Evolutionary conservation across 2,329 filamentous ascomycete genomes (phyloP).

Genomic region (Paraphoma chrysanthemicola): DNA sequence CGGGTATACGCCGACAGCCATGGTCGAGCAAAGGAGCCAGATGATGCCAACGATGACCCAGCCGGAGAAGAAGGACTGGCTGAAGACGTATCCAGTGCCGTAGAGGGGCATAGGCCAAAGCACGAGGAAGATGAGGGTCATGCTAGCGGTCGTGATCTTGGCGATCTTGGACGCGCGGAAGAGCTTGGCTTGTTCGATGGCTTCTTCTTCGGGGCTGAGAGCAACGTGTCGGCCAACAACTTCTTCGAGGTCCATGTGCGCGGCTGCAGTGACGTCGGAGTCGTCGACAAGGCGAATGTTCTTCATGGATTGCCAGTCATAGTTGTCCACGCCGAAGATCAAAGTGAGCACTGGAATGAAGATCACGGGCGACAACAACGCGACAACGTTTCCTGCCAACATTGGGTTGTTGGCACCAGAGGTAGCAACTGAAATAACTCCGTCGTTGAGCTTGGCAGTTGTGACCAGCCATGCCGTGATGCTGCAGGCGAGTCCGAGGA

Average conservation of each 20-base stretch:
- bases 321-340: slow-evolving; percentile 74
- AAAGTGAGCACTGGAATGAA: slow-evolving; percentile 78
- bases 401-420: slow-evolving; percentile 79
- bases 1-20: slow-evolving; percentile 81
- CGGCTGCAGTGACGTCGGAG: slow-evolving; percentile 69
- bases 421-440: slow-evolving; percentile 40
- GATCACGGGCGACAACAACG: slow-evolving; percentile 76
- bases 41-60: slow-evolving; percentile 74
- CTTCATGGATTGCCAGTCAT: slow-evolving; percentile 85
- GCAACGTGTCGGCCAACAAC: slow-evolving; percentile 52
- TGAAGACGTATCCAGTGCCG: slow-evolving; percentile 80
- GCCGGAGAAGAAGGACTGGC: slow-evolving; percentile 79
- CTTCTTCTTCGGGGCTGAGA: slow-evolving; percentile 37
- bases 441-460: slow-evolving; percentile 42
- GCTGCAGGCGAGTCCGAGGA: slow-evolving; percentile 71
- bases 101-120: slow-evolving; percentile 95
- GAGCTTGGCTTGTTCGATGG: slow-evolving; percentile 52
- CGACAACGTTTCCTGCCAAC: slow-evolving; percentile 85
- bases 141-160: slow-evolving; percentile 62
- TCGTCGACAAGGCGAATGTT: slow-evolving; percentile 81
- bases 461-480: slow-evolving; percentile 59
- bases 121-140: slow-evolving; percentile 75
- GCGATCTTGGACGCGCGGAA: slow-evolving; percentile 59
- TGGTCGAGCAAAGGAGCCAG: slow-evolving; percentile 76
- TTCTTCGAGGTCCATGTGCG: slow-evolving; percentile 67